Evolutionary conservation across 179 eudicot species (phyloP).

Genomic region (Heliamphora ciliata): DNA sequence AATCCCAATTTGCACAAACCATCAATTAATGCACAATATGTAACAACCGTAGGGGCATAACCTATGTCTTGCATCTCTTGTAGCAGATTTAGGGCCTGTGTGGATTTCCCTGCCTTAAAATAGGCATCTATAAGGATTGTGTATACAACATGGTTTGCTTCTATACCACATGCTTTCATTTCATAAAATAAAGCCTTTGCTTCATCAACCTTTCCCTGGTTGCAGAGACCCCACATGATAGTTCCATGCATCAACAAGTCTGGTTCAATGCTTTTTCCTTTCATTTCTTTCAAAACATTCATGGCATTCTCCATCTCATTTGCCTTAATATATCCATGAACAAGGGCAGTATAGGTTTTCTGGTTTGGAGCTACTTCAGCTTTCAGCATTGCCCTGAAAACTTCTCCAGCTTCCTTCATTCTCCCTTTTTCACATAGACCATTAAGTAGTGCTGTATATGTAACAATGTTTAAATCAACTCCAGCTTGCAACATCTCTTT

Average conservation of each 20-base stretch:
- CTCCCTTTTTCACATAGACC: conserved; percentile 71
- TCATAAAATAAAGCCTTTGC: conserved; percentile 44
- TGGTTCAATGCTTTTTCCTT: conserved; percentile 37
- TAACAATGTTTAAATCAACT: conserved; percentile 60
- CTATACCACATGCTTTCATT: conserved; percentile 56
- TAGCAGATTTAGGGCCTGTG: conserved; percentile 49
- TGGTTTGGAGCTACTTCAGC: conserved; percentile 51
- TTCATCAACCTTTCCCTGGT: conserved; percentile 54
- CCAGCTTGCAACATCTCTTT: conserved; percentile 76
- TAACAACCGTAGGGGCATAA: conserved; percentile 51
- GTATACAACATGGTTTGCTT: conserved; percentile 42
- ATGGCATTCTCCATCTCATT: conserved; percentile 49
- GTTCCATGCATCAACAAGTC: conserved; percentile 61
- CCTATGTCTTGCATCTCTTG: conserved; percentile 61
- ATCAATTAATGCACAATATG: conserved; percentile 60
- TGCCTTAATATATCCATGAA: conserved; percentile 70
- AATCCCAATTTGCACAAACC: conserved; percentile 77
- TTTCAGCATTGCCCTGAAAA: conserved; percentile 44
- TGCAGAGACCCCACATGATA: conserved; percentile 76
- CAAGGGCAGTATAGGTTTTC: conserved; percentile 52
- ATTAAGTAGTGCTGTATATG: conserved; percentile 66
- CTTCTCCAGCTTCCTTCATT: conserved; percentile 68
- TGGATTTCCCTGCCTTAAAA: conserved; percentile 54
- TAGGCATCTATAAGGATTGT: conserved; percentile 63
- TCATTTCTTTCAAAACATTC: conserved; percentile 46